These are phyloP conservation scores for Pezicula neosporulosa DNA, from an alignment of 2,329 filamentous ascomycete species.

Conservation along the genomic window DNA sequence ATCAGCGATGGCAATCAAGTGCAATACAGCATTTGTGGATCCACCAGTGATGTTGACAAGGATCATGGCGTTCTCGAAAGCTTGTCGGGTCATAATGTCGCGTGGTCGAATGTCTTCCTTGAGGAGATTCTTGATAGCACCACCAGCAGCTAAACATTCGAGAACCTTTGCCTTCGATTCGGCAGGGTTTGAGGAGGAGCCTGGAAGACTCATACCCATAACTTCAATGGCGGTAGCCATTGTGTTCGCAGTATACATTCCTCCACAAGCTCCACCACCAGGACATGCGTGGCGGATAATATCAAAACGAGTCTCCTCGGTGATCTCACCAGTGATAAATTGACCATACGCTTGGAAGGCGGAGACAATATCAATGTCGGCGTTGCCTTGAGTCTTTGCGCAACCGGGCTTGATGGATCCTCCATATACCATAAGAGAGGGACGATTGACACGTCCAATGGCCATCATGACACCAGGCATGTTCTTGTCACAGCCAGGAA, in stretches of 20 bases:
- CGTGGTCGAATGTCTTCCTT: conserved; percentile 73
- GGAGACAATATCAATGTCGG: conserved; percentile 87
- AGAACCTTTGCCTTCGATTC: conserved; percentile 67
- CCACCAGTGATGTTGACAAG: conserved; percentile 79
- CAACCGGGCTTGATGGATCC: conserved; percentile 92
- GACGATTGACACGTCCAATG: conserved; percentile 92
- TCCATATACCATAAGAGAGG: conserved; percentile 96
- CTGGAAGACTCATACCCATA: conserved; percentile 76
- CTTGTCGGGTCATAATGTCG: conserved; percentile 76
- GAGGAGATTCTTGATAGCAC: conserved; percentile 71
- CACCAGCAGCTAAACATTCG: conserved; percentile 70
- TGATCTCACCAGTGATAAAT: conserved; percentile 88
- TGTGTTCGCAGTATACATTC: conserved; percentile 79
- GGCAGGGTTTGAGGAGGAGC: conserved; percentile 76
- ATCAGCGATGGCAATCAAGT: conserved; percentile 81
- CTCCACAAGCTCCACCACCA: conserved; percentile 78
- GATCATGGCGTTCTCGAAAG: conserved; percentile 84
- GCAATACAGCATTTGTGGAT: conserved; percentile 82
- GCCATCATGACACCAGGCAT: conserved; percentile 93
- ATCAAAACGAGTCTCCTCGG: conserved; percentile 86
- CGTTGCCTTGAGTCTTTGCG: conserved; percentile 68
- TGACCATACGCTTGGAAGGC: conserved; percentile 98
- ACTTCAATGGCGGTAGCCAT: conserved; percentile 73
- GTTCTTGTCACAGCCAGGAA: conserved; percentile 99
- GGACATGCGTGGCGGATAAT: conserved; percentile 92